phyloP scores from a whole-genome alignment of 148 eudicot species.

The Polygonum maritimum region DNA sequence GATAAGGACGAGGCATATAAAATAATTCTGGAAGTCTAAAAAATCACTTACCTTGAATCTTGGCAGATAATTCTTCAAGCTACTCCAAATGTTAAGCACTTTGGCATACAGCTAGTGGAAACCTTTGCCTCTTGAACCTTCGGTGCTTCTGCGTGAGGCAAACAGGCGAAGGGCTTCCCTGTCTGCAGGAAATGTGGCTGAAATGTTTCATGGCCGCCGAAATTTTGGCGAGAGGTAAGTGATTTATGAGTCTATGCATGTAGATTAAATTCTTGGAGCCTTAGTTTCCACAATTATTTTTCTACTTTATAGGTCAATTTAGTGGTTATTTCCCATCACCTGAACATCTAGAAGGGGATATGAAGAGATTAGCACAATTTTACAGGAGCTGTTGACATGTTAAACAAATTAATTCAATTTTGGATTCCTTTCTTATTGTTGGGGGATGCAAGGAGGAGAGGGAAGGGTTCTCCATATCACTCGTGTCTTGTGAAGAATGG shows the following conservation, averaged over 20 bases:
- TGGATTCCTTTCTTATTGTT: neutral
- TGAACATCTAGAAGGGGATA: neutral
- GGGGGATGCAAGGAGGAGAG: neutral
- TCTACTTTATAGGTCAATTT: neutral
- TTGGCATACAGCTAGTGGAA: conserved; percentile 94
- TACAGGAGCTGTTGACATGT: neutral
- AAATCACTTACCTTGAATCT: conserved; percentile 8
- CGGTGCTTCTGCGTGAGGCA: conserved; percentile 87
- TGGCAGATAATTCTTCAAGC: conserved; percentile 77
- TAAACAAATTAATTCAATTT: neutral
- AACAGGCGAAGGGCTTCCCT: conserved; percentile 95
- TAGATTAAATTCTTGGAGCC: neutral
- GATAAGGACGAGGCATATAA: neutral
- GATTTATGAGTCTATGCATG: conserved; percentile 9
- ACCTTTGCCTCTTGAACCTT: conserved; percentile 86
- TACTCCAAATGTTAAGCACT: conserved; percentile 58
- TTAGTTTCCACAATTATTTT: neutral
- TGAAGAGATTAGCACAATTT: neutral
- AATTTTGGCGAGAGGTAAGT: conserved; percentile 48
- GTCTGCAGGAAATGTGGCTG: conserved; percentile 73
- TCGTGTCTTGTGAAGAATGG: neutral
- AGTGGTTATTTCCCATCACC: neutral
- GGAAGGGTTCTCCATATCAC: neutral
- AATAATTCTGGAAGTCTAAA: neutral
- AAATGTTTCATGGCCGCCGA: conserved; percentile 59